Evolutionary conservation across 805 yeast genomes (phyloP).

Genomic region (Lipomyces kockii): DNA sequence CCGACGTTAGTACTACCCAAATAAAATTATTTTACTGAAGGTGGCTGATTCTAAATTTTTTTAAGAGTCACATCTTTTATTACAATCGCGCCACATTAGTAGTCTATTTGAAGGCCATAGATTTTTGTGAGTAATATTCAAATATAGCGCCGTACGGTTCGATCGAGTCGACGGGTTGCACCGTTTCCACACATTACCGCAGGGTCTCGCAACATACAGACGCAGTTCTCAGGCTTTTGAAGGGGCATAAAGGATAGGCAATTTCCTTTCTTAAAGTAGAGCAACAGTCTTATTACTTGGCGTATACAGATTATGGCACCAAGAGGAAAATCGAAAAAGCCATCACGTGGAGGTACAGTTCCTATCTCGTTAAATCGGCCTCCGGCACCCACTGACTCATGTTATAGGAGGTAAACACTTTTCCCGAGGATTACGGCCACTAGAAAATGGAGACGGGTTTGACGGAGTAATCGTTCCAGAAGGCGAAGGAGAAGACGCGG

Average conservation of each 20-base stretch:
- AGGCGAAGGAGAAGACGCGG: slow-evolving; percentile 10
- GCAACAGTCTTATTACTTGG: background rate
- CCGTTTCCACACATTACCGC: no score
- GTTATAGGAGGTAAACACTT: slow-evolving; percentile 34
- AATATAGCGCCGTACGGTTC: background rate
- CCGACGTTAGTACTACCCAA: background rate
- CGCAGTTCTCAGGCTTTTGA: no score
- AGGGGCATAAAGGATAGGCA: no score
- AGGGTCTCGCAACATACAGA: no score
- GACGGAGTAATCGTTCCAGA: slow-evolving; percentile 19
- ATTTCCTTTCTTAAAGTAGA: no score
- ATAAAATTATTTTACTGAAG: background rate
- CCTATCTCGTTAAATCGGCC: no score
- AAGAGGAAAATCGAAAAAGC: slow-evolving; percentile 33
- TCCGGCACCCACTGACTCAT: background rate
- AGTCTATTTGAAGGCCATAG: no score
- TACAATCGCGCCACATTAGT: no score
- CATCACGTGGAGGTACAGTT: slow-evolving; percentile 30
- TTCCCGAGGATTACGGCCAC: slow-evolving; percentile 25
- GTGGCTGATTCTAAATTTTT: no score
- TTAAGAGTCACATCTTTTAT: background rate
- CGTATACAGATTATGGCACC: slow-evolving; percentile 24
- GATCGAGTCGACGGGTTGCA: no score
- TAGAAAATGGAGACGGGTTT: slow-evolving; percentile 11
- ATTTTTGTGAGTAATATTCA: background rate